Percentiles rank a stretch among this genome's conserved stretches.
phyloP scores from a whole-genome alignment of 441 rosid genomes.

The Biscutella laevigata region DNA sequence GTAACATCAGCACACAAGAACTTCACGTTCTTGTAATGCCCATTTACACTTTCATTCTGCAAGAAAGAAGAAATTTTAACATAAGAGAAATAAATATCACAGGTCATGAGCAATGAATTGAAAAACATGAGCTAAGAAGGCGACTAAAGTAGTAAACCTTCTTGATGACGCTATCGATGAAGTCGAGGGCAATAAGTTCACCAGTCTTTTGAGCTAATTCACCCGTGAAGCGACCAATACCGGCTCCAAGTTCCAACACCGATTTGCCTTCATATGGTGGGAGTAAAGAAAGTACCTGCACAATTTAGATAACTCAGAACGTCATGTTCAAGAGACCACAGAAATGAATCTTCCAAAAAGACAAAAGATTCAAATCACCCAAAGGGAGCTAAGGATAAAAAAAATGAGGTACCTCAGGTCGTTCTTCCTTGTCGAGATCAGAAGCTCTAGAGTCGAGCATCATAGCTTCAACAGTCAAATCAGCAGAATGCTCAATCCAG shows the following conservation, averaged over 20 bases:
- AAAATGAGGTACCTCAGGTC: slow-evolving; percentile 57
- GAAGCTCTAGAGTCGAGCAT: slow-evolving; percentile 90
- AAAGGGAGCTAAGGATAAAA: background rate
- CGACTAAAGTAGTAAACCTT: slow-evolving; percentile 41
- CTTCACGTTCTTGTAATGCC: slow-evolving; percentile 77
- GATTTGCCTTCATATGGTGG: slow-evolving; percentile 75
- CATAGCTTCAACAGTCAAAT: slow-evolving; percentile 84
- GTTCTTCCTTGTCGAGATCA: slow-evolving; percentile 95
- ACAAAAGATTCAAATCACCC: background rate
- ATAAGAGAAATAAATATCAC: background rate
- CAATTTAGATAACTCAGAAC: background rate
- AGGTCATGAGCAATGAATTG: background rate
- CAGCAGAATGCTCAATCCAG: slow-evolving; percentile 75
- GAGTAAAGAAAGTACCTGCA: slow-evolving; percentile 72
- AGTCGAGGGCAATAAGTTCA: slow-evolving; percentile 70
- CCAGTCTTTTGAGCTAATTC: slow-evolving; percentile 82
- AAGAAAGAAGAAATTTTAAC: slow-evolving; percentile 1
- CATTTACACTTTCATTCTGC: slow-evolving; percentile 76
- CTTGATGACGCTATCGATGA: slow-evolving; percentile 71
- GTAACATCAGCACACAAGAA: slow-evolving; percentile 88
- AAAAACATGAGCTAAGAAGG: background rate
- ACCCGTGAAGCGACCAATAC: slow-evolving; percentile 90
- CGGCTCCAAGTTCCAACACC: slow-evolving; percentile 90
- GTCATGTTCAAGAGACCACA: background rate
- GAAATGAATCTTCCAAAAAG: no score